Evolutionary conservation across 306 rosid species (phyloP).

Genomic region (Pterocarpus macrocarpus): DNA sequence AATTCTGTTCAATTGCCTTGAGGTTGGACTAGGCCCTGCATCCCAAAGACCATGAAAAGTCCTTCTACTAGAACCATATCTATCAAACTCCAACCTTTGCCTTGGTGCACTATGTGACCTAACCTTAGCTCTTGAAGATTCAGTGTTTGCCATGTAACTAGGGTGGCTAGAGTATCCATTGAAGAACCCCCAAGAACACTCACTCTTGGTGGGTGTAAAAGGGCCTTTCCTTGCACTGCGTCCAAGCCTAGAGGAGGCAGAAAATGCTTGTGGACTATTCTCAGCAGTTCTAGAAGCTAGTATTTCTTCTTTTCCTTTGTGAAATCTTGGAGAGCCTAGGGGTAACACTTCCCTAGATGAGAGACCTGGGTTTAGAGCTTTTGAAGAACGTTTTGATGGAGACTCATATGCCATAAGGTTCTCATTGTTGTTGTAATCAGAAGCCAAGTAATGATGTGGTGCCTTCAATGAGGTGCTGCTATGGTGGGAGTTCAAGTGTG

Average conservation of each 20-base stretch:
- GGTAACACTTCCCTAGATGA: slow-evolving; percentile 54
- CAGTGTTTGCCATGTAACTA: slow-evolving; percentile 90
- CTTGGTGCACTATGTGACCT: slow-evolving; percentile 95
- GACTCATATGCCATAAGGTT: slow-evolving; percentile 56
- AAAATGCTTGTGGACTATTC: slow-evolving; percentile 74
- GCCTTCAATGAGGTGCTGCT: slow-evolving; percentile 54
- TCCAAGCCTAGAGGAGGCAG: slow-evolving; percentile 74
- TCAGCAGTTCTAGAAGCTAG: slow-evolving; percentile 55
- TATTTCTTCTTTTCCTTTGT: slow-evolving; percentile 64
- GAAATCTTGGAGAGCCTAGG: slow-evolving; percentile 48
- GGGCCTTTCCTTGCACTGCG: slow-evolving; percentile 65
- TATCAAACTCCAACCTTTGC: slow-evolving; percentile 86
- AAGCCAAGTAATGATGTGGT: slow-evolving; percentile 54
- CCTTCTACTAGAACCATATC: slow-evolving; percentile 54
- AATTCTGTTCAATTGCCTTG: slow-evolving; percentile 57
- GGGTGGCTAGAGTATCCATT: slow-evolving; percentile 69
- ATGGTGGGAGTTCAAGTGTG: slow-evolving; percentile 65
- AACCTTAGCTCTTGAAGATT: slow-evolving; percentile 86
- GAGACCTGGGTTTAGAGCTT: slow-evolving; percentile 54
- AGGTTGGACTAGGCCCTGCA: slow-evolving; percentile 51
- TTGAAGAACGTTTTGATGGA: slow-evolving; percentile 62
- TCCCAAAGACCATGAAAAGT: slow-evolving; percentile 65
- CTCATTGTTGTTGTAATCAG: slow-evolving; percentile 50
- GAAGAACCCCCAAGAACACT: slow-evolving; percentile 73
- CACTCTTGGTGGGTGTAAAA: slow-evolving; percentile 83